Conservation (phyloP, 805 yeast species). For the Isabelozyma heimii region DNA sequence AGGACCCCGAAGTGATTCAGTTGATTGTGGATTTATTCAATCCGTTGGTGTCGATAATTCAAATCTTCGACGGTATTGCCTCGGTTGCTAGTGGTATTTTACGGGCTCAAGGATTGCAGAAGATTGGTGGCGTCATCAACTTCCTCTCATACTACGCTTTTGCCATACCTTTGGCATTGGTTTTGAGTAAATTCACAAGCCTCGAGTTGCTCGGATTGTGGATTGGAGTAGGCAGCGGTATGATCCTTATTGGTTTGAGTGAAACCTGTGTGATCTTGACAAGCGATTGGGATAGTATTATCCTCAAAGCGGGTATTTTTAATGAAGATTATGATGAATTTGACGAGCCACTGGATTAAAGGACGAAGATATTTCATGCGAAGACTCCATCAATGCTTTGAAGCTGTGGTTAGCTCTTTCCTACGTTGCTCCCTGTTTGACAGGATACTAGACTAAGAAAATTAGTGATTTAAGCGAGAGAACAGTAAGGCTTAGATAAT, state of each 20-base stretch:
- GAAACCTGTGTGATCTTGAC: conserved; percentile 47
- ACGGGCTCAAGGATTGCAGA: conserved; percentile 75
- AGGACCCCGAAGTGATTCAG: conserved; percentile 54
- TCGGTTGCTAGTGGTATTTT: conserved; percentile 71
- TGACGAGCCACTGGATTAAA: not conserved
- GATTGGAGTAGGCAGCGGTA: conserved; percentile 70
- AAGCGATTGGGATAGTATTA: conserved; percentile 53
- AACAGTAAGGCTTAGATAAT: no score
- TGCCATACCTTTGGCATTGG: conserved; percentile 65
- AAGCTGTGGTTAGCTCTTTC: no score
- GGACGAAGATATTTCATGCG: not conserved
- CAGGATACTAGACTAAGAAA: not conserved
- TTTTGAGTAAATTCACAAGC: conserved; percentile 46
- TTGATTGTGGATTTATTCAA: conserved; percentile 51
- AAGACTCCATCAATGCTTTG: no score
- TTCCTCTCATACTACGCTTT: conserved; percentile 67
- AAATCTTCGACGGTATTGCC: conserved; percentile 67
- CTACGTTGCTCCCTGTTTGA: not conserved
- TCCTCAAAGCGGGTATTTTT: conserved; percentile 27
- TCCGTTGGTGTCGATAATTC: conserved; percentile 65
- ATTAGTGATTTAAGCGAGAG: not conserved
- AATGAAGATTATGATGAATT: conserved; percentile 6
- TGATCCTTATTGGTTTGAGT: conserved; percentile 48
- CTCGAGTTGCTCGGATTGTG: conserved; percentile 64
- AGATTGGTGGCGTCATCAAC: conserved; percentile 68